Evolutionary conservation across 2,329 filamentous ascomycete species (phyloP).

Genomic region (Trichothecium sympodiale): DNA sequence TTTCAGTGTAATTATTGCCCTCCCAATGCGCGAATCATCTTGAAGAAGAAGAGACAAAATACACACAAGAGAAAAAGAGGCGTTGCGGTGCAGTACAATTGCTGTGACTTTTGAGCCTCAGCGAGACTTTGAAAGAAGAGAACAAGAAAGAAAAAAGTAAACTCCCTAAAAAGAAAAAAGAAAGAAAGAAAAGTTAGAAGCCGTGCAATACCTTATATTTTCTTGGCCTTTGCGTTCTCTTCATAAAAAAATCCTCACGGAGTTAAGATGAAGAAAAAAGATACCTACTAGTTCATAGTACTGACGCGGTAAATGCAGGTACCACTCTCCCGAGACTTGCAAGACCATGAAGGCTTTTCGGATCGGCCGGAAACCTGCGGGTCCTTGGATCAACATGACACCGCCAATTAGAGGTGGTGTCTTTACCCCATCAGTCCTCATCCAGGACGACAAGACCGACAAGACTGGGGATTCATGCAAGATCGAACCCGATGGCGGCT

Average conservation of each 20-base stretch:
- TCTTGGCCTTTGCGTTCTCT: too few relatives aligned
- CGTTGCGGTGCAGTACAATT: too few relatives aligned
- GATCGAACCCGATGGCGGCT: not conserved
- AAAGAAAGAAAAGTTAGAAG: too few relatives aligned
- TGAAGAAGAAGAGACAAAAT: too few relatives aligned
- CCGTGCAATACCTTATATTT: too few relatives aligned
- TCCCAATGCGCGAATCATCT: not conserved
- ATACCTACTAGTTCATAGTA: constrained; percentile 2
- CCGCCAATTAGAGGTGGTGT: constrained; percentile 46
- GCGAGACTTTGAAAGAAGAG: not conserved
- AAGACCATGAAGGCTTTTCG: constrained; percentile 48
- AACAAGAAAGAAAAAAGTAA: not conserved
- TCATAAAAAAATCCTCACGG: not conserved
- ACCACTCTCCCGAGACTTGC: constrained; percentile 42
- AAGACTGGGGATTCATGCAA: not conserved
- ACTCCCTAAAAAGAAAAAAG: not conserved
- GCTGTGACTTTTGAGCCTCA: not conserved
- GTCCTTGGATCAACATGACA: constrained; percentile 45
- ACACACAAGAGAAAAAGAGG: too few relatives aligned
- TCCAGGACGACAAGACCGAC: not conserved
- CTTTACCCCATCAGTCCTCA: constrained; percentile 12
- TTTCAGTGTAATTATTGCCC: constrained; percentile 35
- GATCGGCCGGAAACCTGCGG: constrained; percentile 42
- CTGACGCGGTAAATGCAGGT: constrained; percentile 28
- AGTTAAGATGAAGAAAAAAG: too few relatives aligned